Evolutionary conservation across 2,329 filamentous ascomycete species (phyloP), one percentile per base, ranked within the genome.

Genomic region (Curvularia spicifera): DNA sequence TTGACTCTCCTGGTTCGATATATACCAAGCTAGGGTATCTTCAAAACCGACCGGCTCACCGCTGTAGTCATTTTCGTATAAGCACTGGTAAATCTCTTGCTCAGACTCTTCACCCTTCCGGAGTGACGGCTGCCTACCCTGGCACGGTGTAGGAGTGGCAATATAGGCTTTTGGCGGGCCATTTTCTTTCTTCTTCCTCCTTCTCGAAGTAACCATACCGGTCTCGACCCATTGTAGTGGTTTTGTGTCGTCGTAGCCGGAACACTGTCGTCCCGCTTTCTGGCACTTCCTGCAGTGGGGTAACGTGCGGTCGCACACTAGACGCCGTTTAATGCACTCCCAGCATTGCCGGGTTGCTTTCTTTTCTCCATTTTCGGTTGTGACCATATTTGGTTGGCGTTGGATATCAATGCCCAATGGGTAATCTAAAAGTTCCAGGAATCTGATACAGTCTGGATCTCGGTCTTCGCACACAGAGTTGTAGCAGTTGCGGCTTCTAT

Each of bases 241-340:
- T 31, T 74, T 75, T 33, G 70, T 61, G n/a, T 71, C 67, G 24
- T 69, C 66, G 43, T 74, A 75, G 1, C 72, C 73, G 4, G 70
- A 70, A 37, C 73, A 75, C 4, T 70, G 63, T 31, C 61, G 71
- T 6, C 73, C 71, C 10, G 60, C 55, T 45, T 65, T 71, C 20
- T 64, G 54, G 60, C 72, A 75, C 50, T 74, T 75, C 37, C 66
- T 70, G 56, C 73, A 75, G 46, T 64, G 63, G 7, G 73, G 72
- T 5, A 70, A 42, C n/a, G 66, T 68, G n/a, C 66, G 68, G 56
- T 75, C 73, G 51, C 73, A 75, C 0, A 75, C 73, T 26, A 74
- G 57, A 1, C 73, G 66, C 13, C 71, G 66, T 49, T 69, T 71
- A 24, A 72, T 60, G 50, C 73, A 75, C 26, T 71, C 72, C 73